Percentiles rank a stretch among this genome's conserved stretches.
Conservation (phyloP, 768 basidiomycete species). For the Macrolepiota albuminosa region DNA sequence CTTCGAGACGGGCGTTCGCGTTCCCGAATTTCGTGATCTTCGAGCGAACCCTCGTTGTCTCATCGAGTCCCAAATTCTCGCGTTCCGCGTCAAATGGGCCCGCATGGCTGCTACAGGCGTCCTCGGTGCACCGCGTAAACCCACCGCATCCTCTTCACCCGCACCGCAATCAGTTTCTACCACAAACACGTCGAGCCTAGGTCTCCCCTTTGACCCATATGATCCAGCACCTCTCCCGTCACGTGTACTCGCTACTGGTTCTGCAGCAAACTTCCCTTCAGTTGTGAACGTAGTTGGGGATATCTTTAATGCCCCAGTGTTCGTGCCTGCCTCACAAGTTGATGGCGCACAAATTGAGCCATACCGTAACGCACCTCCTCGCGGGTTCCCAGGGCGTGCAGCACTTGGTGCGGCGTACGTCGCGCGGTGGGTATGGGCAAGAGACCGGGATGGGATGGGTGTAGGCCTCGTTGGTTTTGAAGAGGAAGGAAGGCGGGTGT, state of each 20-base stretch:
- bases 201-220: slow-evolving; percentile 76
- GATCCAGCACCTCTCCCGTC: slow-evolving; percentile 61
- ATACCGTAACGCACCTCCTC: slow-evolving; percentile 70
- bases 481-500: slow-evolving; percentile 69
- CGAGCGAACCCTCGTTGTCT: slow-evolving; percentile 87
- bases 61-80: slow-evolving; percentile 74
- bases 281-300: slow-evolving; percentile 78
- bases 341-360: slow-evolving; percentile 70
- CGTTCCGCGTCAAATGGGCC: slow-evolving; percentile 81
- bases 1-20: slow-evolving; percentile 85
- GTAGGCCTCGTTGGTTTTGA: slow-evolving; percentile 59
- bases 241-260: slow-evolving; percentile 68
- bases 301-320: slow-evolving; percentile 78
- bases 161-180: slow-evolving; percentile 3
- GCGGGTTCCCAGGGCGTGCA: slow-evolving; percentile 64
- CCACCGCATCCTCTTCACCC: slow-evolving; percentile 21
- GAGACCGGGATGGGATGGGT: slow-evolving; percentile 48
- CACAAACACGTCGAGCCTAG: slow-evolving; percentile 39
- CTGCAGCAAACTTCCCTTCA: slow-evolving; percentile 80
- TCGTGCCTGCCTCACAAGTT: slow-evolving; percentile 69
- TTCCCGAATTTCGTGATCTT: slow-evolving; percentile 83
- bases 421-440: slow-evolving; percentile 80
- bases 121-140: slow-evolving; percentile 42
- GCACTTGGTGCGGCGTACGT: slow-evolving; percentile 73
- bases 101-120: slow-evolving; percentile 67